phyloP scores from a whole-genome alignment of 129 eudicot species.

The Calendula officinalis region DNA sequence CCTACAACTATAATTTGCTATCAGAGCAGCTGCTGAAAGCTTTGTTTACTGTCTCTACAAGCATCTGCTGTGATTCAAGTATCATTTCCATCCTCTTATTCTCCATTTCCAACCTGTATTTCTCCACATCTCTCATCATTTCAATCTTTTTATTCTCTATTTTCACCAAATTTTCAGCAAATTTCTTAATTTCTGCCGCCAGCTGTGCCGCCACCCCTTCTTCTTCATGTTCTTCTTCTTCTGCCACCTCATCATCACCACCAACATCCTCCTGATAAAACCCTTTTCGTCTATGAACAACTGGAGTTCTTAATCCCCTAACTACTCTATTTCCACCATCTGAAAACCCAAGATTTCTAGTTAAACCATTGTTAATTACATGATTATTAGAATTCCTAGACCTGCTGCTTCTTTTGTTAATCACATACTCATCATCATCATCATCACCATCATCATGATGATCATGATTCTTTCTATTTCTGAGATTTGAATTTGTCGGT shows the following conservation, averaged over 20 bases:
- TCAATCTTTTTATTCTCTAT: conserved; percentile 90
- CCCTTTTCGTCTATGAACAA: conserved; percentile 34
- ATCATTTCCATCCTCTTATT: conserved; percentile 87
- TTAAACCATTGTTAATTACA: conserved; percentile 24
- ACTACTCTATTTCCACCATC: conserved; percentile 33
- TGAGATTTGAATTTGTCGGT: conserved; percentile 22
- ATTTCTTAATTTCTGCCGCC: conserved; percentile 71
- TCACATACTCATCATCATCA: conserved; percentile 30
- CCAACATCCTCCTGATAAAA: conserved; percentile 32
- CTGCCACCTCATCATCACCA: conserved; percentile 35
- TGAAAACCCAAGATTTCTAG: conserved; percentile 22
- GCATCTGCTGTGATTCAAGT: conserved; percentile 61
- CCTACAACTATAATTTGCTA: conserved; percentile 40
- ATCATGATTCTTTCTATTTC: conserved; percentile 23
- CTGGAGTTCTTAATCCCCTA: conserved; percentile 34
- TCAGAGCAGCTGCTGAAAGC: conserved; percentile 44
- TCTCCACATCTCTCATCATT: conserved; percentile 74
- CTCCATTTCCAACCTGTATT: conserved; percentile 80
- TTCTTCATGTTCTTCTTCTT: conserved; percentile 22
- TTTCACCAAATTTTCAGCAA: conserved; percentile 68
- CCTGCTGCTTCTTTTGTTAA: conserved; percentile 42
- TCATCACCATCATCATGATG: conserved; percentile 17
- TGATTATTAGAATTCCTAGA: conserved; percentile 40
- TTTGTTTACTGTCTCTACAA: conserved; percentile 56
- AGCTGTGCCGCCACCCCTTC: conserved; percentile 43